phyloP scores from a whole-genome alignment of 2,329 filamentous ascomycete species.

The Ceratocystis cacaofunesta region DNA sequence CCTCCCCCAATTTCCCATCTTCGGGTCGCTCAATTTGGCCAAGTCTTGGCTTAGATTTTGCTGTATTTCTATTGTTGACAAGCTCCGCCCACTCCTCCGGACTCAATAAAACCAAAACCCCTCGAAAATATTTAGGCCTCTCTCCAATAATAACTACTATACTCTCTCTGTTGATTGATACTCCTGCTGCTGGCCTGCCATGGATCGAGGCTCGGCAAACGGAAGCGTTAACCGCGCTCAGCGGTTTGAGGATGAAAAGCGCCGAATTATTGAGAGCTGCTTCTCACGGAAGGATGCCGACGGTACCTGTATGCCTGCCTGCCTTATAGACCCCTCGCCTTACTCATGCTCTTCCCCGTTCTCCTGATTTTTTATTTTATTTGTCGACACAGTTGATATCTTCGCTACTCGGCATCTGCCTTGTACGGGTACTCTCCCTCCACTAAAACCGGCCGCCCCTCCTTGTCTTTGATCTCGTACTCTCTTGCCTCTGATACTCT shows the following conservation, averaged over 20 bases:
- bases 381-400: background rate
- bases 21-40: background rate
- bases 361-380: background rate
- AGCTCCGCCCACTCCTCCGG: background rate
- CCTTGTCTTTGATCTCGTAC: constrained; percentile 14
- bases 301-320: constrained; percentile 52
- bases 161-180: background rate
- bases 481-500: constrained; percentile 15
- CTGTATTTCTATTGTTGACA: background rate
- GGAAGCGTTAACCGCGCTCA: constrained; percentile 41
- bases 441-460: background rate
- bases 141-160: background rate
- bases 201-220: constrained; percentile 1
- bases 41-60: background rate
- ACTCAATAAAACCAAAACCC: background rate
- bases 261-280: constrained; percentile 84
- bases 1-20: background rate
- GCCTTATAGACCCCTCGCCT: no score
- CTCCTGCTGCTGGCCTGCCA: background rate
- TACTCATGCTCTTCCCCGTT: background rate
- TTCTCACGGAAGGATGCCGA: constrained; percentile 81
- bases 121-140: background rate
- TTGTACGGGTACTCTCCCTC: background rate
- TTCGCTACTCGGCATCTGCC: background rate
- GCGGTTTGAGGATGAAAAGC: constrained; percentile 92